phyloP scores from a whole-genome alignment of 2,329 filamentous ascomycete species.

The Aspergillus carbonarius region DNA sequence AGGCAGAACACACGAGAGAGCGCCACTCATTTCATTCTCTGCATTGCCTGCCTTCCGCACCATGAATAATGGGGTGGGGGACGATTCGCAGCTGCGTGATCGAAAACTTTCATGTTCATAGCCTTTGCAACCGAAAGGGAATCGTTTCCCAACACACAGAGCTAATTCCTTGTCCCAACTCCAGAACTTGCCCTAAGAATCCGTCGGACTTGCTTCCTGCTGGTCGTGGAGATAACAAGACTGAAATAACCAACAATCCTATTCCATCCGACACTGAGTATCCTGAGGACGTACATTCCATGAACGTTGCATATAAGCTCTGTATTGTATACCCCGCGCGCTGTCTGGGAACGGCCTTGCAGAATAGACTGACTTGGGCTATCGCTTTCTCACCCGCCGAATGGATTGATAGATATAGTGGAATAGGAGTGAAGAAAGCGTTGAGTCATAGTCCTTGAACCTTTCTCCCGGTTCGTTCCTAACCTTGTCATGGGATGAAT shows the following conservation, averaged over 20 bases:
- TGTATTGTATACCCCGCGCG: constrained; percentile 41
- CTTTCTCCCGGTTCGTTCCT: constrained; percentile 38
- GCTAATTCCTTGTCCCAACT: constrained; percentile 37
- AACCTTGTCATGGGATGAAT: constrained; percentile 32
- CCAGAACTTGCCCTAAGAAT: constrained; percentile 15
- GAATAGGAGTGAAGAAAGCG: constrained; percentile 44
- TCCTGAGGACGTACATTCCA: constrained; percentile 35
- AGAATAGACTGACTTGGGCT: constrained; percentile 37
- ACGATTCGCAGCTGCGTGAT: constrained; percentile 42
- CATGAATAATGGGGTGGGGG: constrained; percentile 30
- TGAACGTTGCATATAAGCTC: constrained; percentile 35
- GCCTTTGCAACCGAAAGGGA: constrained; percentile 42
- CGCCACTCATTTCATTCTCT: background rate
- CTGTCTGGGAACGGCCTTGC: constrained; percentile 37
- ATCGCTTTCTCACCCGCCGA: constrained; percentile 31
- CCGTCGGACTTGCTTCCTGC: background rate
- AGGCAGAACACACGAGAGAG: constrained; percentile 26
- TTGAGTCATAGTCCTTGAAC: constrained; percentile 40
- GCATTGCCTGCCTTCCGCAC: too few relatives aligned
- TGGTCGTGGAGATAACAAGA: constrained; percentile 32
- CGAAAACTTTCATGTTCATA: constrained; percentile 47
- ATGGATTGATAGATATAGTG: constrained; percentile 32
- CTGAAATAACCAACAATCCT: constrained; percentile 37
- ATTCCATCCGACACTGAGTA: constrained; percentile 35
- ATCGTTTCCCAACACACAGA: constrained; percentile 44